Percentiles rank a stretch among this genome's conserved stretches.
Conservation (phyloP, 169 alveolate species). For the Plasmodium inui region DNA sequence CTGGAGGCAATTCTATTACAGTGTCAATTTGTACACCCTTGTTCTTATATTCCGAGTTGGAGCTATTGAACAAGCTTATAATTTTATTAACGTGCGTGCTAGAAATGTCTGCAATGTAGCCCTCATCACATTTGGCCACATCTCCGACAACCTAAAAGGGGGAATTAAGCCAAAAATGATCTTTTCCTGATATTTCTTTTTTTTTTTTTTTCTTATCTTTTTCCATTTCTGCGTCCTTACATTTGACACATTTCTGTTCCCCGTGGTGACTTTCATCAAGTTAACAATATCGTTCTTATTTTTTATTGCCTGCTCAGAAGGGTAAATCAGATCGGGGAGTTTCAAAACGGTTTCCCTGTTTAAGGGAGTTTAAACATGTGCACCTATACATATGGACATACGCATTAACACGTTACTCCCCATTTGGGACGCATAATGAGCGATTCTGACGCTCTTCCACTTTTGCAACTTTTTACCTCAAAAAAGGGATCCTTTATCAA, state of each 20-base stretch:
- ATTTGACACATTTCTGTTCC: conserved; percentile 30
- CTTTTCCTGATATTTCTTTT: neutral
- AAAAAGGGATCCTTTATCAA: conserved; percentile 66
- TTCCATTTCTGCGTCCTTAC: conserved; percentile 8
- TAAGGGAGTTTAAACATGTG: neutral
- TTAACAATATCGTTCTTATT: conserved; percentile 63
- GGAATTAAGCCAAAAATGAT: neutral
- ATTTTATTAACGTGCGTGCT: conserved; percentile 54
- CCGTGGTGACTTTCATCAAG: conserved; percentile 46
- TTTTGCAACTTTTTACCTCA: conserved; percentile 33
- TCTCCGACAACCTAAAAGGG: conserved; percentile 51
- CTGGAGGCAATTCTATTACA: conserved; percentile 52
- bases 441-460: neutral
- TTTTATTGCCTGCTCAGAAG: conserved; percentile 42
- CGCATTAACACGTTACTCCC: neutral
- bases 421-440: neutral
- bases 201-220: conserved; percentile 5
- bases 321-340: neutral
- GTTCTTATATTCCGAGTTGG: conserved; percentile 49
- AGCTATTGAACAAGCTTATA: conserved; percentile 47
- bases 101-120: conserved; percentile 67
- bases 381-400: neutral
- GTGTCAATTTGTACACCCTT: conserved; percentile 50
- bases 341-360: neutral
- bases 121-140: conserved; percentile 64